These are phyloP conservation scores for California macrophylla DNA, from an alignment of 441 rosid genomes.

Conservation along the genomic window DNA sequence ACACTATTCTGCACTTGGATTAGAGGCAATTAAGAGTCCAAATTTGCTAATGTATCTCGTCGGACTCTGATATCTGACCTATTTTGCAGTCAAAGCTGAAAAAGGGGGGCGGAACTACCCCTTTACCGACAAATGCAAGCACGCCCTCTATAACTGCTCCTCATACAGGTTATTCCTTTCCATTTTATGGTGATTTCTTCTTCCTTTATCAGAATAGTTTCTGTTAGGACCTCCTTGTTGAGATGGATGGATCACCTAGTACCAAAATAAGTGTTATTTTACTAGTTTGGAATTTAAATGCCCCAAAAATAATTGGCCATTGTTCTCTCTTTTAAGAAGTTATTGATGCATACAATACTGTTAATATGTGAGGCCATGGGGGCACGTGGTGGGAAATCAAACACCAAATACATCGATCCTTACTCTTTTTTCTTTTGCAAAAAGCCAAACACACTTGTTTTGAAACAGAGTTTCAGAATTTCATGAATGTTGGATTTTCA, in stretches of 20 bases:
- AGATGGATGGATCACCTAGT: neutral
- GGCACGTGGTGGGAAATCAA: neutral
- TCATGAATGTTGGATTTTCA: neutral
- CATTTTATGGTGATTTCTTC: constrained; percentile 10
- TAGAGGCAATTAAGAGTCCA: neutral
- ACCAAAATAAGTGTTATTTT: neutral
- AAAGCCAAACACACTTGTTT: too few species aligned
- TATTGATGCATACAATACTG: too few species aligned
- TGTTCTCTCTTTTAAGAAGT: too few species aligned
- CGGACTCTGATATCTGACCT: constrained; percentile 9
- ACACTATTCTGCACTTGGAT: neutral
- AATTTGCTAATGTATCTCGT: constrained; percentile 11
- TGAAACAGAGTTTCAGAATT: neutral
- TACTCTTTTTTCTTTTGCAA: too few species aligned
- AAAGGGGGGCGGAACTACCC: constrained; percentile 46
- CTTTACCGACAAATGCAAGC: constrained; percentile 27
- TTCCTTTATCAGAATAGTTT: neutral
- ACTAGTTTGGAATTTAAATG: neutral
- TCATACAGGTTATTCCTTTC: constrained; percentile 42
- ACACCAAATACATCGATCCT: neutral
- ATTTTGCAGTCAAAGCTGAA: constrained; percentile 58
- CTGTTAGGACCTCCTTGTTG: neutral
- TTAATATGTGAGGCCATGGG: too few species aligned
- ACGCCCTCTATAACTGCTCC: constrained; percentile 18
- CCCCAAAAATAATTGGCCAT: neutral